phyloP scores from a whole-genome alignment of 768 basidiomycete genomes.

The Suillus lakei region DNA sequence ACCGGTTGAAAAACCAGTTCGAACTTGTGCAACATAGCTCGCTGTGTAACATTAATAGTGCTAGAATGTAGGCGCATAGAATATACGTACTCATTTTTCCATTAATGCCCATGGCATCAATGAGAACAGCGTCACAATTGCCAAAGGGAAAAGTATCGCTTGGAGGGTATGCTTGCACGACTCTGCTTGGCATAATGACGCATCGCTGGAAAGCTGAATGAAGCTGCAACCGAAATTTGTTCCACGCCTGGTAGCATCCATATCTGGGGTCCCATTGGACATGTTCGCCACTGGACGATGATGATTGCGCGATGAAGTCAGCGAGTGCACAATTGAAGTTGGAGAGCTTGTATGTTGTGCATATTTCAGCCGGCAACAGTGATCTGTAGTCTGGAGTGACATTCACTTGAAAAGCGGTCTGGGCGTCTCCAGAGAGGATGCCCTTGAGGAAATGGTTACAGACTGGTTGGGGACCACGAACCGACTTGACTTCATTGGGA shows the following conservation, averaged over 20 bases:
- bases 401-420: conserved; percentile 27
- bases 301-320: conserved; percentile 12
- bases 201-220: background rate
- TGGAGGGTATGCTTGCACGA: background rate
- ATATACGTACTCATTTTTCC: background rate
- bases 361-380: conserved; percentile 25
- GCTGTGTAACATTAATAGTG: background rate
- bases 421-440: no score
- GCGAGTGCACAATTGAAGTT: conserved; percentile 30
- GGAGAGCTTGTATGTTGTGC: conserved; percentile 23
- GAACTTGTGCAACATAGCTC: background rate
- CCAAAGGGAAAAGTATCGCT: background rate
- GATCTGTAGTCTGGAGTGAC: conserved; percentile 19
- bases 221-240: background rate
- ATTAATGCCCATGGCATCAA: background rate
- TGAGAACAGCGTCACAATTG: background rate
- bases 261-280: background rate
- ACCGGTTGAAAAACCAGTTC: background rate
- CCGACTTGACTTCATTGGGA: background rate
- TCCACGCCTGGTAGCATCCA: background rate
- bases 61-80: background rate
- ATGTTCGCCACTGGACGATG: background rate
- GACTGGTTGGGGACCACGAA: conserved; percentile 8
- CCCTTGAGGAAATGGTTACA: no score
- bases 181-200: background rate